Percentiles rank a stretch among this genome's conserved stretches.
Conservation (phyloP, 2,329 filamentous ascomycete genomes). For the Fusarium sororula region DNA sequence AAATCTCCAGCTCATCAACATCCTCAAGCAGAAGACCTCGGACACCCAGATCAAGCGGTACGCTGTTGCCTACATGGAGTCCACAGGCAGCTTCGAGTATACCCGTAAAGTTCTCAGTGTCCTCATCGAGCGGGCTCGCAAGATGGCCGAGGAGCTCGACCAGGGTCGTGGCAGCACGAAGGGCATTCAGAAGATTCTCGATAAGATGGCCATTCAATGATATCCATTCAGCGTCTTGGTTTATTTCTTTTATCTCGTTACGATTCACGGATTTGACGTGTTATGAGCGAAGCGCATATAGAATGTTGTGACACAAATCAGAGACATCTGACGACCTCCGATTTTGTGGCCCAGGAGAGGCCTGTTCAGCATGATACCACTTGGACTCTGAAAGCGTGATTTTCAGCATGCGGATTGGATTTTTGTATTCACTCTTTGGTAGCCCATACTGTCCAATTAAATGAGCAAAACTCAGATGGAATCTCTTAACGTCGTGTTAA, state of each 20-base stretch:
- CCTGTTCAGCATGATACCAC: constrained; percentile 31
- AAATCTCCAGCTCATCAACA: constrained; percentile 87
- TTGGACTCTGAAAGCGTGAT: constrained; percentile 5
- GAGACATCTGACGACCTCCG: constrained; percentile 11
- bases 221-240: not conserved
- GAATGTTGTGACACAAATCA: constrained; percentile 37
- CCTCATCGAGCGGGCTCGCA: constrained; percentile 70
- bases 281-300: constrained; percentile 40
- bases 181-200: constrained; percentile 72
- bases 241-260: not conserved
- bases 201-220: constrained; percentile 64
- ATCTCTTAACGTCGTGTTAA: not conserved
- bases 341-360: constrained; percentile 14
- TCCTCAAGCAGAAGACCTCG: constrained; percentile 87
- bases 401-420: constrained; percentile 16
- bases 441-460: not conserved
- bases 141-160: constrained; percentile 72
- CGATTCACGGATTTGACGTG: constrained; percentile 28
- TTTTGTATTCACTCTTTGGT: not conserved
- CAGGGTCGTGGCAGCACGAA: constrained; percentile 63
- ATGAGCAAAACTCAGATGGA: not conserved
- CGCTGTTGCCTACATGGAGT: constrained; percentile 90
- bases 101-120: constrained; percentile 73
- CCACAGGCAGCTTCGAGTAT: constrained; percentile 89
- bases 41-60: constrained; percentile 92